These are phyloP conservation scores for Apiosordaria backusii DNA, from an alignment of 495 filamentous ascomycete species.

Conservation along the genomic window DNA sequence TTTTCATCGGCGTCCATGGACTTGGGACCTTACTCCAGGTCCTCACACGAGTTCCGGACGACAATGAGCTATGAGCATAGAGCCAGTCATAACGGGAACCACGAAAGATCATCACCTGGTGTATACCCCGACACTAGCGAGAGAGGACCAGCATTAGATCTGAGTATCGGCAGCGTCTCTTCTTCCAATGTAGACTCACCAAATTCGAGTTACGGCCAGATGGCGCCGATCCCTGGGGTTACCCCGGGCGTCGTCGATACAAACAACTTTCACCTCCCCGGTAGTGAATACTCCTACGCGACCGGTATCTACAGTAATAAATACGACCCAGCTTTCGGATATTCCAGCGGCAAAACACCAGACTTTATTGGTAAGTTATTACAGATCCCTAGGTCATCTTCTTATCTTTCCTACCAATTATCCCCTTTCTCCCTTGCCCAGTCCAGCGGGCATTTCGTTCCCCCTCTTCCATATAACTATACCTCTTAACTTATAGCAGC, in stretches of 20 bases:
- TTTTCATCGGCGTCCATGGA: conserved; percentile 41
- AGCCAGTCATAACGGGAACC: conserved; percentile 13
- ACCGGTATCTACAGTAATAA: conserved; percentile 32
- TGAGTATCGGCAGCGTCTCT: conserved; percentile 73
- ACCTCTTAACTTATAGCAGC: conserved; percentile 9
- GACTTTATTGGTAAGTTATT: conserved; percentile 79
- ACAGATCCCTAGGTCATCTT: conserved; percentile 34
- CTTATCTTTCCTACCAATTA: conserved; percentile 36
- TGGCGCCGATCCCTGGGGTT: conserved; percentile 56
- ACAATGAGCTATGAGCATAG: conserved; percentile 38
- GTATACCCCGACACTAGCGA: conserved; percentile 45
- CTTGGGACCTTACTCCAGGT: conserved; percentile 42
- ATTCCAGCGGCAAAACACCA: conserved; percentile 45
- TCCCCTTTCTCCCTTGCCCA: conserved; percentile 52
- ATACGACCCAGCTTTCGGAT: conserved; percentile 58
- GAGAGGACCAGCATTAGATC: conserved; percentile 50
- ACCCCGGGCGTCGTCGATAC: conserved; percentile 63
- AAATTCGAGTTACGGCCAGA: conserved; percentile 61
- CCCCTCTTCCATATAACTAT: conserved; percentile 50
- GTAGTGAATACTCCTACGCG: conserved; percentile 55
- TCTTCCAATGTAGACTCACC: conserved; percentile 84
- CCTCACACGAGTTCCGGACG: conserved; percentile 37
- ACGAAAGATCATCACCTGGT: conserved; percentile 37
- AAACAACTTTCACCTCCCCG: conserved; percentile 49
- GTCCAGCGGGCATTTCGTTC: conserved; percentile 57